phyloP scores from a whole-genome alignment of 805 yeast species.

The Saccharomyces kudriavzevii region DNA sequence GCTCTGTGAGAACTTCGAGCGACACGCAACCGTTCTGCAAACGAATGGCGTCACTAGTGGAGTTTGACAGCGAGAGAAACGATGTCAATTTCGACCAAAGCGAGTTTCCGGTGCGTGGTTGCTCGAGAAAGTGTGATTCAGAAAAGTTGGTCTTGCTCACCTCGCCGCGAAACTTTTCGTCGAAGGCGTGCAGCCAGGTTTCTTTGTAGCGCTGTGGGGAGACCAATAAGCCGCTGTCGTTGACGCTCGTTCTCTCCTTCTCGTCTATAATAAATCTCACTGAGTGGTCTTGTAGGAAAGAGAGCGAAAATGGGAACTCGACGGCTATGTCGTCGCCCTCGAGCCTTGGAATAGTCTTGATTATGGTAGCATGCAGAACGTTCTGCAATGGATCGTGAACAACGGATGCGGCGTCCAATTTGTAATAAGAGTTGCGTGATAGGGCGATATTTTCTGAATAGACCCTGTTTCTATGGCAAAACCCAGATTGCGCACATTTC shows the following conservation, averaged over 20 bases:
- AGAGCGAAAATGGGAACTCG: conserved; percentile 49
- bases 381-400: conserved; percentile 24
- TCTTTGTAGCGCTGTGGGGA: conserved; percentile 50
- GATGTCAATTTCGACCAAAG: background rate
- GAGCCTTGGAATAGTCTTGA: conserved; percentile 34
- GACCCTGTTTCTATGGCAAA: conserved; percentile 71
- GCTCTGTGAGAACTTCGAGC: background rate
- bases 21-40: background rate
- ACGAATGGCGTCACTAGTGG: background rate
- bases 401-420: conserved; percentile 34
- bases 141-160: background rate
- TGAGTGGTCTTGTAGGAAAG: conserved; percentile 43
- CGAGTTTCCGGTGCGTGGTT: background rate
- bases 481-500: conserved; percentile 71
- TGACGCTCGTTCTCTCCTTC: conserved; percentile 22
- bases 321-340: conserved; percentile 32
- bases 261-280: conserved; percentile 66
- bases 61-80: background rate
- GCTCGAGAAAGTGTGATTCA: background rate
- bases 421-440: conserved; percentile 33
- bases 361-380: conserved; percentile 37
- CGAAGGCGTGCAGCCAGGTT: conserved; percentile 53
- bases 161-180: conserved; percentile 11
- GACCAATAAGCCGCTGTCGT: conserved; percentile 27
- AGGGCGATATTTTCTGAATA: conserved; percentile 41